Conservation (phyloP, 2,329 filamentous ascomycete genomes). For the Fonsecaea erecta region DNA sequence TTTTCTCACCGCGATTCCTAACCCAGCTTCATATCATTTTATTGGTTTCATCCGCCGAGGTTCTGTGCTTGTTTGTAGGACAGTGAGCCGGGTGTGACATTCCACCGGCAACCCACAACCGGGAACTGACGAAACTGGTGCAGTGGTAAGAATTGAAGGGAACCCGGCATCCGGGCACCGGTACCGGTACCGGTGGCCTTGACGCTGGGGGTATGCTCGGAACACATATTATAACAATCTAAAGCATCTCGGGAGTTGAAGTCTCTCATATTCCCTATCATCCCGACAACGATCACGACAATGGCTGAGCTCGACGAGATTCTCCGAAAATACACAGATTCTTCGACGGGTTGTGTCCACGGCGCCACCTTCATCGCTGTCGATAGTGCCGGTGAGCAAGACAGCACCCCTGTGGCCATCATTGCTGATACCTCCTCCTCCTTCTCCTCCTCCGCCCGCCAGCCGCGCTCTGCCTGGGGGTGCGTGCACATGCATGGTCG, state of each 20-base stretch:
- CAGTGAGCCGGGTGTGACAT: not conserved
- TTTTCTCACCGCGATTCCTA: too few species aligned
- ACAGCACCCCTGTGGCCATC: too few species aligned
- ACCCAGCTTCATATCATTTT: not conserved
- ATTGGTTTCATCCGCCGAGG: not conserved
- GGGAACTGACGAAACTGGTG: not conserved
- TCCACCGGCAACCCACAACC: not conserved
- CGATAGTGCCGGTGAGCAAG: conserved; percentile 17
- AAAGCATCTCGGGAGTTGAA: not conserved
- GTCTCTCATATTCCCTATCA: not conserved
- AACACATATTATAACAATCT: not conserved
- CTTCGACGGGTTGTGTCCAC: conserved; percentile 15
- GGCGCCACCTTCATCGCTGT: conserved; percentile 21
- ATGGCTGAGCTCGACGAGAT: conserved; percentile 24
- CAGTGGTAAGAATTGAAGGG: not conserved
- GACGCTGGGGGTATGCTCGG: not conserved
- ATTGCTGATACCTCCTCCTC: too few species aligned
- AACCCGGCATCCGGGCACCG: not conserved
- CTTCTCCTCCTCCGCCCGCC: too few species aligned
- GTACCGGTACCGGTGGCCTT: not conserved
- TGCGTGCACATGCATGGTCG: too few species aligned
- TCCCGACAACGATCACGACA: not conserved
- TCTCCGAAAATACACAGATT: conserved; percentile 20
- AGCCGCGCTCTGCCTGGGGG: too few species aligned
- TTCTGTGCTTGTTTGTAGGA: not conserved